Conservation (phyloP, 2,329 filamentous ascomycete species). For the Ciborinia camelliae region DNA sequence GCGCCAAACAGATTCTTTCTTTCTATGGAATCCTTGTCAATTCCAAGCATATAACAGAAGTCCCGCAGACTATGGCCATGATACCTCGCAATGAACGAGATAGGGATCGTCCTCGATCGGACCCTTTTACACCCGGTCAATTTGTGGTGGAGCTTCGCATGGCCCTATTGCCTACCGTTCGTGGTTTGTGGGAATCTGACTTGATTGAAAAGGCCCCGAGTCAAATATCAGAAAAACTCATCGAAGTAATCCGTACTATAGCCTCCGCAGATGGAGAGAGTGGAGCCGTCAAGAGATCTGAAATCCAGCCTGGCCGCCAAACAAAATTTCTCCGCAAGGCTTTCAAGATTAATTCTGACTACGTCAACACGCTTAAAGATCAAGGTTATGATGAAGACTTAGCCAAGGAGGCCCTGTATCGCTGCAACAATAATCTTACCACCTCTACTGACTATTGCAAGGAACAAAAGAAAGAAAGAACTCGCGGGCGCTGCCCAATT, state of each 20-base stretch:
- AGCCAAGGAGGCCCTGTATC: slow-evolving; percentile 75
- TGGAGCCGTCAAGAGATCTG: slow-evolving; percentile 58
- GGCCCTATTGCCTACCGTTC: slow-evolving; percentile 71
- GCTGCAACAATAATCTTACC: slow-evolving; percentile 64
- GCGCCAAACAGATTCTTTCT: slow-evolving; percentile 78
- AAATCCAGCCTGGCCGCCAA: slow-evolving; percentile 48
- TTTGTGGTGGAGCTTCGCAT: slow-evolving; percentile 84
- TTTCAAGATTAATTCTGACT: slow-evolving; percentile 51
- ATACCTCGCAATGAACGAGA: slow-evolving; percentile 51
- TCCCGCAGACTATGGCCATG: slow-evolving; percentile 58
- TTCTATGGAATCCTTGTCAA: slow-evolving; percentile 75
- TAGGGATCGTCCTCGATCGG: slow-evolving; percentile 51
- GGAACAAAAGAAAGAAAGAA: slow-evolving; percentile 55
- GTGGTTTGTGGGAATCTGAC: slow-evolving; percentile 78
- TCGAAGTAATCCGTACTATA: slow-evolving; percentile 79
- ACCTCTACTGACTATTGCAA: slow-evolving; percentile 72
- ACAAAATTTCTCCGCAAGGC: slow-evolving; percentile 41
- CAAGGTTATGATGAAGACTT: slow-evolving; percentile 58
- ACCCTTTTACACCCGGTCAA: slow-evolving; percentile 66
- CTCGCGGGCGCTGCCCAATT: slow-evolving; percentile 66
- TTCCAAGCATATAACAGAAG: slow-evolving; percentile 77
- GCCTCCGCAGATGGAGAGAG: slow-evolving; percentile 74
- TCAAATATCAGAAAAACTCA: slow-evolving; percentile 70
- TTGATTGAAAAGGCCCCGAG: slow-evolving; percentile 78
- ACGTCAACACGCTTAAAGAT: slow-evolving; percentile 41